Base-by-base conservation (phyloP, 106 monocot species). In the Dioscorea alata region DNA sequence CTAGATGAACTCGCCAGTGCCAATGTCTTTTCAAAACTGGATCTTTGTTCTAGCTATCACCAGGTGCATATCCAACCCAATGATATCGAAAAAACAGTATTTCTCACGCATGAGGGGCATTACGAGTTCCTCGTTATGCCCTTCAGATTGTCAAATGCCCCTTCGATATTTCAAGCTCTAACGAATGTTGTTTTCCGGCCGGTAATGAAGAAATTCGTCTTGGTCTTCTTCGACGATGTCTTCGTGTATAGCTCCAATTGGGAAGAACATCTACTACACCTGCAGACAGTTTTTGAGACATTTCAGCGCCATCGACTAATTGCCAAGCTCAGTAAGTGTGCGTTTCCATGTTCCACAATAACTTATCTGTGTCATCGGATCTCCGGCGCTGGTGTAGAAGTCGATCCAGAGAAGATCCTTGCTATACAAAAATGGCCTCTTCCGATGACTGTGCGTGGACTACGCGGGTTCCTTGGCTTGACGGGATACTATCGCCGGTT, bases 1-100 rank as follows among this genome's bases (percentile, higher is more conserved):
- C 14, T 76, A 0, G 75, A 76, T 33, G 75, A 76, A 49, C 32
- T 76, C 1, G 15, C 69, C 53, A 61, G 75, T 28, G 59, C 75
- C 19, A 33, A 13, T 2, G 12, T 68, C 49, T 76, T 76, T 49
- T 61, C 75, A 10, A 76, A 76, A 22, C 48, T 76, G 0, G 75
- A 76, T 20, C 32, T 78, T 8, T 33, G 57, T 19, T 35, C 59
- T 12, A 62, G 68, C 4, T 79, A 74, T 49, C 79, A 79, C 25
- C 73, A 79, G 32, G 35, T 79, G 0, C 24, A 61, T 23, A 64
- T 79, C 60, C 17, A 2, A 12, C 17, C 23, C 0, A n/a, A n/a
- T n/a, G 79, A 79, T 57, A 62, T 69, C 19, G 19, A 62, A 20
- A 74, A 74, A 34, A 34, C 34, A 7, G 7, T 7, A 3, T 34